Base-by-base conservation (phyloP, 177 flowering plant genomes). In the Vitis hybrid region DNA sequence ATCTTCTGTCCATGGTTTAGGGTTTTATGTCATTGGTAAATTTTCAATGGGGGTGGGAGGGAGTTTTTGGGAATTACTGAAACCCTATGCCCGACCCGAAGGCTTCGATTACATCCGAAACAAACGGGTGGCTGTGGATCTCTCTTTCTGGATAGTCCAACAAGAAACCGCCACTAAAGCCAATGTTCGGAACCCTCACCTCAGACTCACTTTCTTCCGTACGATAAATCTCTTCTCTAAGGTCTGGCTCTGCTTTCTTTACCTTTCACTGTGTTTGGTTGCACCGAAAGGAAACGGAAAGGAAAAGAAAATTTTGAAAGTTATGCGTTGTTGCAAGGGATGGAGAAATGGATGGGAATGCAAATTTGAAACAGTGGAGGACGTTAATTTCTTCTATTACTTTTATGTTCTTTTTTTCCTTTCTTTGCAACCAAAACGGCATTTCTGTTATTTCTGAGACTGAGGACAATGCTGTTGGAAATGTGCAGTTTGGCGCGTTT, bases 111-210 rank as follows among this genome's bases (percentile, higher is more conserved):
- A 78, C 75, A 77, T 91, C 53, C 75, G 98, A 70, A 81, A 93
- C 80, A 93, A 95, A 80, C 79, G 86, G 59, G 94, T 95, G 0
- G 99, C 98, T 1, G 87, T 95, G 26, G 98, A 95, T 67, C 89
- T 93, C 33, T 95, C 98, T 1, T 85, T 70, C 73, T 93, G 98
- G 97, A 89, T 93, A 8, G 97, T 91, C 15, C 97, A 94, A 70
- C 89, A 92, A 59, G 89, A 88, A 66, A 91, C 94, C 13, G 96
- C 96, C 56, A 74, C 91, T 26, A 84, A 78, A 72, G 55, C 70
- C 51, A 12, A 70, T 26, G 84, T 77, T 6, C 75, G 86, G 10
- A 86, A 84, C n/a, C 97, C 95, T 3, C 98, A 94, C 61, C 76
- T 92, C 61, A 64, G 98, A n/a, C 82, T 91, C 75, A 89, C 91